These are phyloP conservation scores for Microascus cirrosus DNA, from an alignment of 2,329 filamentous ascomycete genomes.

Conservation along the genomic window DNA sequence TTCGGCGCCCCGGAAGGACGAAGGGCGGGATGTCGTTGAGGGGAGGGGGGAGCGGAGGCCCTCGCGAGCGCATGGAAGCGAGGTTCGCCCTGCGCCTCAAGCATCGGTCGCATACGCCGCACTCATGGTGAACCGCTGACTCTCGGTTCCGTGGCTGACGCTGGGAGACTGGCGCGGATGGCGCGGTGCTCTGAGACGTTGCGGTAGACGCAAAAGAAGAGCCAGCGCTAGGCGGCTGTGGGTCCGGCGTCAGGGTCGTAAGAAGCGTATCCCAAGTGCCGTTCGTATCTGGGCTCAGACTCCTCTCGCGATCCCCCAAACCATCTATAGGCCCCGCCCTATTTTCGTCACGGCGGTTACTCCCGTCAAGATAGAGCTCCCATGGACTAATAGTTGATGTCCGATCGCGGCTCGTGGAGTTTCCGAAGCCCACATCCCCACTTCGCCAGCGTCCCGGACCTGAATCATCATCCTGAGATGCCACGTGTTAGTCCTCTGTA, in stretches of 20 bases:
- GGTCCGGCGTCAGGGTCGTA: constrained; percentile 70
- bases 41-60: neutral
- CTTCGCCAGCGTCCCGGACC: neutral
- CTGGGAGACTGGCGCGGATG: neutral
- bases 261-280: constrained; percentile 71
- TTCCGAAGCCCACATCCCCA: neutral
- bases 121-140: neutral
- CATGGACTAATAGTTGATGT: neutral
- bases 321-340: constrained; percentile 44
- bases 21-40: neutral
- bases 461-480: neutral
- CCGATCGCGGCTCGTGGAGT: neutral
- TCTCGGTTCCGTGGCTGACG: neutral
- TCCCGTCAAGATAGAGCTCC: neutral
- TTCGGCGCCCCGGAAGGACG: neutral
- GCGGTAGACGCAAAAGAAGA: constrained; percentile 62
- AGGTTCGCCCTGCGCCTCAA: neutral
- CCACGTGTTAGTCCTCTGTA: neutral
- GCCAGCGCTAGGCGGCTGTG: constrained; percentile 65
- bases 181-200: constrained; percentile 8
- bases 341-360: neutral
- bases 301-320: constrained; percentile 74
- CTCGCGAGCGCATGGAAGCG: neutral
- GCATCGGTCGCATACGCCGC: neutral
- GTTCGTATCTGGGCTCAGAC: constrained; percentile 58